Conservation (phyloP, 768 basidiomycete genomes). For the Hericium alpestre region DNA sequence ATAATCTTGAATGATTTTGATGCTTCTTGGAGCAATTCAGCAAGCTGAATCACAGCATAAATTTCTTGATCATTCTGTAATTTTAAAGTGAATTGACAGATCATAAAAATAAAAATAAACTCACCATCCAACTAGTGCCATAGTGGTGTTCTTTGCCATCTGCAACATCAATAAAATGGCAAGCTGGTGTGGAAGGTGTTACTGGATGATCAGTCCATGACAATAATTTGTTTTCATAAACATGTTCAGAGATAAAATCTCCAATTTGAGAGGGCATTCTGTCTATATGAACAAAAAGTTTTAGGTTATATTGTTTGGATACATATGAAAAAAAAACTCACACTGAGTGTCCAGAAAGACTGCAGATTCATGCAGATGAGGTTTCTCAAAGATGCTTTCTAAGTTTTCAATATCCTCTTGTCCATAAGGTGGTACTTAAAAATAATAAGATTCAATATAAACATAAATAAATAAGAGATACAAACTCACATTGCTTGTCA, state of each 20-base stretch:
- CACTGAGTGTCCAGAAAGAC: constrained; percentile 69
- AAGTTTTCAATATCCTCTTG: constrained; percentile 55
- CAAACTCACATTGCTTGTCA: constrained; percentile 28
- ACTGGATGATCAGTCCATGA: constrained; percentile 44
- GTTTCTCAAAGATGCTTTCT: constrained; percentile 70
- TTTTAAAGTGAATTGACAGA: background rate
- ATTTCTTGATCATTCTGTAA: constrained; percentile 52
- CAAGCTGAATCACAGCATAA: constrained; percentile 45
- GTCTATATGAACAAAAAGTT: constrained; percentile 35
- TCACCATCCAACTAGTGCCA: constrained; percentile 31
- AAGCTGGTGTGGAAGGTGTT: constrained; percentile 33
- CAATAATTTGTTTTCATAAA: constrained; percentile 53
- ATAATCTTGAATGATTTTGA: constrained; percentile 51
- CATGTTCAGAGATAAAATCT: constrained; percentile 51
- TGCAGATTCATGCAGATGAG: constrained; percentile 38
- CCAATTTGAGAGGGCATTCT: constrained; percentile 81
- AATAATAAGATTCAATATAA: background rate
- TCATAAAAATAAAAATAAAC: background rate
- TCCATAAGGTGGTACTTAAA: constrained; percentile 69
- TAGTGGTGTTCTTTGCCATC: constrained; percentile 24
- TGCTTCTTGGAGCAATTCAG: constrained; percentile 41
- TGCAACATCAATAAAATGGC: constrained; percentile 53
- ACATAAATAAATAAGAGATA: background rate
- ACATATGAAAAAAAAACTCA: constrained; percentile 22
- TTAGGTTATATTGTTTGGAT: background rate